Conservation (phyloP, 495 filamentous ascomycete species). For the Penicillium egyptiacum region DNA sequence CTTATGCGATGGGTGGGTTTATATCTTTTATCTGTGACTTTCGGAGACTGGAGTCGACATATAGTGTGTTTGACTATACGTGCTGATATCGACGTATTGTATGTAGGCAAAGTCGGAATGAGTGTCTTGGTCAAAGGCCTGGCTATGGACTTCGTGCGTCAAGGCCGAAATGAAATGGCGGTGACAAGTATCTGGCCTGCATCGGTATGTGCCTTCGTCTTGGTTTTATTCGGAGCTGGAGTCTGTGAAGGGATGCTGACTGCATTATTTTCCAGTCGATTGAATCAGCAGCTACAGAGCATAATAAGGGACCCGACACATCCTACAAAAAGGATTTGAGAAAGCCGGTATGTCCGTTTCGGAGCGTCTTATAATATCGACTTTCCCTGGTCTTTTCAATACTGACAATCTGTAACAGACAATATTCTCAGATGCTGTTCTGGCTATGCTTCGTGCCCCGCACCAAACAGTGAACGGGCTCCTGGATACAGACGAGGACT, state of each 20-base stretch:
- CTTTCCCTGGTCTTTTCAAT: neutral
- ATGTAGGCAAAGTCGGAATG: constrained; percentile 71
- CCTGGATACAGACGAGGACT: constrained; percentile 79
- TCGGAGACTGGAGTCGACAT: neutral
- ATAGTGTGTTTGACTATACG: neutral
- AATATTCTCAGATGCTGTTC: constrained; percentile 78
- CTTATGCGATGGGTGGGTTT: constrained; percentile 71
- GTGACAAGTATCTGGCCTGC: constrained; percentile 85
- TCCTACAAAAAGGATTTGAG: constrained; percentile 55
- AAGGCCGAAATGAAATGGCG: constrained; percentile 66
- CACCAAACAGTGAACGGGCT: constrained; percentile 64
- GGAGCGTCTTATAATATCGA: neutral
- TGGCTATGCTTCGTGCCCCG: constrained; percentile 69
- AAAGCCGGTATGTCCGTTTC: constrained; percentile 50
- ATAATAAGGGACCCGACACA: constrained; percentile 39
- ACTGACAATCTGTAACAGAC: constrained; percentile 31
- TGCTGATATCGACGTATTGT: constrained; percentile 5
- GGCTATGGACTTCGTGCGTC: constrained; percentile 76
- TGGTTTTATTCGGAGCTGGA: neutral
- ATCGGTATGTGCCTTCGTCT: constrained; percentile 46
- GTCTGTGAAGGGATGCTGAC: constrained; percentile 12
- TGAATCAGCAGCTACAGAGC: constrained; percentile 69
- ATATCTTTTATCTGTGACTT: neutral
- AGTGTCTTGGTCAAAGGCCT: constrained; percentile 76
- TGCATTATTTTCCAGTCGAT: constrained; percentile 49